Evolutionary conservation across 108 stramenopile species (phyloP).

Genomic region (Chaetoceros tenuissimus): DNA sequence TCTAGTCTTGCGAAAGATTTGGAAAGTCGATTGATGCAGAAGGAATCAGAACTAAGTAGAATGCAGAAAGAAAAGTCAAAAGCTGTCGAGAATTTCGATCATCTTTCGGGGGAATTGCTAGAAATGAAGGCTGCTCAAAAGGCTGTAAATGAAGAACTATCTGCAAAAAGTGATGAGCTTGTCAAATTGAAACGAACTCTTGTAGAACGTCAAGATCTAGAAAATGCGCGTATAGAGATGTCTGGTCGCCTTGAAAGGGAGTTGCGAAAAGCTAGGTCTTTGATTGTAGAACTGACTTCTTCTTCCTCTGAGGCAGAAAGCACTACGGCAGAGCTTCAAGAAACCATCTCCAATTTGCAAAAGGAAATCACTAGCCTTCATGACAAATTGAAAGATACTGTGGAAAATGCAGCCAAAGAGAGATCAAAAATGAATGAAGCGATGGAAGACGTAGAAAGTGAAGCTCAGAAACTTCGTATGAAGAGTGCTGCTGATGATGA

Average conservation of each 20-base stretch:
- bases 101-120: slow-evolving; percentile 13
- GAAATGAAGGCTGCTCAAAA: slow-evolving; percentile 17
- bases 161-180: slow-evolving; percentile 26
- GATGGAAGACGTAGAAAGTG: slow-evolving; percentile 29
- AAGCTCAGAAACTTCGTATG: slow-evolving; percentile 42
- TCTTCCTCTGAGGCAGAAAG: slow-evolving; percentile 44
- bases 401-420: slow-evolving; percentile 23
- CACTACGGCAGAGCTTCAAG: slow-evolving; percentile 34
- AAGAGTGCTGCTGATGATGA: slow-evolving; percentile 40
- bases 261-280: slow-evolving; percentile 27
- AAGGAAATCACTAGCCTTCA: slow-evolving; percentile 50
- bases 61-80: slow-evolving; percentile 21
- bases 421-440: slow-evolving; percentile 31
- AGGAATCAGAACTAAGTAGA: slow-evolving; percentile 38
- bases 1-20: slow-evolving; percentile 25
- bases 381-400: slow-evolving; percentile 20
- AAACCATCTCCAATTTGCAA: slow-evolving; percentile 38
- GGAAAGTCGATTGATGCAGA: slow-evolving; percentile 35
- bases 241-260: slow-evolving; percentile 34
- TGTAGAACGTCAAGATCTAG: slow-evolving; percentile 41
- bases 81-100: slow-evolving; percentile 26
- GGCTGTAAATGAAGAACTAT: slow-evolving; percentile 18
- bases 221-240: slow-evolving; percentile 30
- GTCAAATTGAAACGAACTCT: slow-evolving; percentile 20
- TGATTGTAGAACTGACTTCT: slow-evolving; percentile 38